These are phyloP conservation scores for Monosporascus cannonballus DNA, from an alignment of 2,329 filamentous ascomycete species.

Conservation along the genomic window DNA sequence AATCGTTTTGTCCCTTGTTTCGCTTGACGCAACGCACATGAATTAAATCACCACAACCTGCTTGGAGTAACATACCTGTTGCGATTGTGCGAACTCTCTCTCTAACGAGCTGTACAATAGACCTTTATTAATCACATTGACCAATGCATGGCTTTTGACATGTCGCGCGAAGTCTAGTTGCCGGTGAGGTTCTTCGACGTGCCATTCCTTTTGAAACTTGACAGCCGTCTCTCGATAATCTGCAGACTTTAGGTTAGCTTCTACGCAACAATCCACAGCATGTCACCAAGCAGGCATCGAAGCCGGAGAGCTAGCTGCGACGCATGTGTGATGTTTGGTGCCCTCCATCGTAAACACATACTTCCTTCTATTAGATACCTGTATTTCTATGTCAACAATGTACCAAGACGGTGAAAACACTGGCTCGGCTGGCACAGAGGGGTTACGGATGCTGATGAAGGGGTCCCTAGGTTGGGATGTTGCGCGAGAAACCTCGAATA, in stretches of 20 bases:
- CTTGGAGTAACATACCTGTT: slow-evolving; percentile 36
- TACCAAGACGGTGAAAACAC: slow-evolving; percentile 5
- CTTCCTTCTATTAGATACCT: slow-evolving; percentile 58
- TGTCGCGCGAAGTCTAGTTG: slow-evolving; percentile 59
- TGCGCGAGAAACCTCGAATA: slow-evolving; percentile 16
- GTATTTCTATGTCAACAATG: slow-evolving; percentile 19
- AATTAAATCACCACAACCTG: slow-evolving; percentile 5
- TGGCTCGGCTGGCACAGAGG: neutral
- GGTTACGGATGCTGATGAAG: slow-evolving; percentile 4
- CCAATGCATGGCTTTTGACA: slow-evolving; percentile 59
- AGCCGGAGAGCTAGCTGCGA: neutral
- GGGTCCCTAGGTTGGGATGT: slow-evolving; percentile 13
- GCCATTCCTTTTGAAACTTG: slow-evolving; percentile 65
- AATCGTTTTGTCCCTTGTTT: neutral
- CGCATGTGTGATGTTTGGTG: slow-evolving; percentile 6
- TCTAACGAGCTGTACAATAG: slow-evolving; percentile 56
- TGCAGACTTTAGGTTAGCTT: slow-evolving; percentile 34
- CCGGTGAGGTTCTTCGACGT: slow-evolving; percentile 55
- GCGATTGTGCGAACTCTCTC: slow-evolving; percentile 43
- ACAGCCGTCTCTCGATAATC: slow-evolving; percentile 63
- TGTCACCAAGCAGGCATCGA: slow-evolving; percentile 16
- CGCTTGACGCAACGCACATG: slow-evolving; percentile 14
- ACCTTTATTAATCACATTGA: slow-evolving; percentile 57
- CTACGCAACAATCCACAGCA: slow-evolving; percentile 14
- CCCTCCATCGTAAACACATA: slow-evolving; percentile 35